Conservation (phyloP, 495 filamentous ascomycete genomes). For the Hypoxylon cercidicola region DNA sequence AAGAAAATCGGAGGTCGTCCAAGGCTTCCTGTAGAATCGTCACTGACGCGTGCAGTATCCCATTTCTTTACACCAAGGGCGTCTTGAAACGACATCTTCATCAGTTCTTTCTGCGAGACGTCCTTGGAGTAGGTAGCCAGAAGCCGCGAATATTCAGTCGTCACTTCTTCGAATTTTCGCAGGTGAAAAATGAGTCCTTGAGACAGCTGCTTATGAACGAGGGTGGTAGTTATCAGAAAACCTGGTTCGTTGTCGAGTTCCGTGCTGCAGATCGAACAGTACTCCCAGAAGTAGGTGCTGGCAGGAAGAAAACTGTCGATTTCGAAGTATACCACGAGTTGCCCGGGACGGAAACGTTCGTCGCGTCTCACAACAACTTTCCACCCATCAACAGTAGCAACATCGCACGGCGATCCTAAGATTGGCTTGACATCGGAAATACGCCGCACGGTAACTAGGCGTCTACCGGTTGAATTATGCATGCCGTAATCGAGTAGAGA, state of each 20-base stretch:
- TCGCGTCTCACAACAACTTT: not conserved
- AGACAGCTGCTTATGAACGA: constrained; percentile 11
- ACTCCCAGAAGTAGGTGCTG: constrained; percentile 18
- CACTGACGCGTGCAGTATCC: constrained; percentile 6
- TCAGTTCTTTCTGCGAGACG: not conserved
- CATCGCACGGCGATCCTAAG: not conserved
- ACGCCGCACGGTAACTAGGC: not conserved
- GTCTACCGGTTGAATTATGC: not conserved
- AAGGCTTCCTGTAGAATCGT: not conserved
- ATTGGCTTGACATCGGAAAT: not conserved
- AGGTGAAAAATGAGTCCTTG: constrained; percentile 37
- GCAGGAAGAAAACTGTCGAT: constrained; percentile 40
- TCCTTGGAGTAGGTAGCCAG: not conserved
- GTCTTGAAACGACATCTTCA: constrained; percentile 20
- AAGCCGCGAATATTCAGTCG: not conserved
- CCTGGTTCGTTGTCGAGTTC: constrained; percentile 24
- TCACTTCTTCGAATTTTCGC: constrained; percentile 1
- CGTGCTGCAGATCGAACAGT: not conserved
- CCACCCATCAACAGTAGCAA: constrained; percentile 7
- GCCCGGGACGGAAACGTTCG: constrained; percentile 12
- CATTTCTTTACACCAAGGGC: constrained; percentile 35
- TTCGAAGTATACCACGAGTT: constrained; percentile 41
- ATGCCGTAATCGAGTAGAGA: not conserved
- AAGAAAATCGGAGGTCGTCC: constrained; percentile 29
- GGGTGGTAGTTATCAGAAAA: constrained; percentile 13